Evolutionary conservation across 495 filamentous ascomycete genomes (phyloP).

Genomic region (Massariosphaeria phaeospora): DNA sequence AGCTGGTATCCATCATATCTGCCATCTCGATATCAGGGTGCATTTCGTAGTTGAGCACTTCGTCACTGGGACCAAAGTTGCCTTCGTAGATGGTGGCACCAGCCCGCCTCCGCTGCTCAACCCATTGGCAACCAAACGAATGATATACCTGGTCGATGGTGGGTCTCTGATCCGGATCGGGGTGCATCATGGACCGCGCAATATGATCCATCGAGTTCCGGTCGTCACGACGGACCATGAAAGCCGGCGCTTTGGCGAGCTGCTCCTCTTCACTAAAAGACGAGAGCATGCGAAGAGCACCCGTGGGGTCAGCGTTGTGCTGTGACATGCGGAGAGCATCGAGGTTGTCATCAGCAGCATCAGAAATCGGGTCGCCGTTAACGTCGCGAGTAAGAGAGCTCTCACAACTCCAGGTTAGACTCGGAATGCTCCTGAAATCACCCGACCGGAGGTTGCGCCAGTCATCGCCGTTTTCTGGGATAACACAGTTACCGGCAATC

Average conservation of each 20-base stretch:
- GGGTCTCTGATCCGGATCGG: slow-evolving; percentile 67
- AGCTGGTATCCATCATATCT: slow-evolving; percentile 62
- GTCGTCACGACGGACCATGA: slow-evolving; percentile 73
- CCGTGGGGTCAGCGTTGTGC: slow-evolving; percentile 2
- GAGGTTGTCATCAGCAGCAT: slow-evolving; percentile 3
- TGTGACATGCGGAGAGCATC: slow-evolving; percentile 18
- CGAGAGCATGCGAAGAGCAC: slow-evolving; percentile 21
- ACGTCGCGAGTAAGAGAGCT: slow-evolving; percentile 66
- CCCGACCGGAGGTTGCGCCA: slow-evolving; percentile 85
- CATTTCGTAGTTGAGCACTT: slow-evolving; percentile 46
- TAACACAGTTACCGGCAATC: slow-evolving; percentile 81
- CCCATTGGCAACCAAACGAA: slow-evolving; percentile 68
- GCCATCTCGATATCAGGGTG: slow-evolving; percentile 52
- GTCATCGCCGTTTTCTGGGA: slow-evolving; percentile 83
- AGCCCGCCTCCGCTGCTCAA: slow-evolving; percentile 64
- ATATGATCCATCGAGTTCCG: slow-evolving; percentile 72
- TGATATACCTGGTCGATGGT: slow-evolving; percentile 65
- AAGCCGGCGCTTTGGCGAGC: slow-evolving; percentile 69
- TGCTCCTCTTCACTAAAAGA: slow-evolving; percentile 51
- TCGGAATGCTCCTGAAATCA: slow-evolving; percentile 79
- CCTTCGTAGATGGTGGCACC: slow-evolving; percentile 92
- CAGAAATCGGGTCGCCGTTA: slow-evolving; percentile 58
- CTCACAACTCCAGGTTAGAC: slow-evolving; percentile 71
- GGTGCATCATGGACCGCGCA: slow-evolving; percentile 82
- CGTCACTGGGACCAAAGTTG: slow-evolving; percentile 83